Evolutionary conservation across 2,329 filamentous ascomycete species (phyloP).

Genomic region (Hymenoscyphus fraxineus): DNA sequence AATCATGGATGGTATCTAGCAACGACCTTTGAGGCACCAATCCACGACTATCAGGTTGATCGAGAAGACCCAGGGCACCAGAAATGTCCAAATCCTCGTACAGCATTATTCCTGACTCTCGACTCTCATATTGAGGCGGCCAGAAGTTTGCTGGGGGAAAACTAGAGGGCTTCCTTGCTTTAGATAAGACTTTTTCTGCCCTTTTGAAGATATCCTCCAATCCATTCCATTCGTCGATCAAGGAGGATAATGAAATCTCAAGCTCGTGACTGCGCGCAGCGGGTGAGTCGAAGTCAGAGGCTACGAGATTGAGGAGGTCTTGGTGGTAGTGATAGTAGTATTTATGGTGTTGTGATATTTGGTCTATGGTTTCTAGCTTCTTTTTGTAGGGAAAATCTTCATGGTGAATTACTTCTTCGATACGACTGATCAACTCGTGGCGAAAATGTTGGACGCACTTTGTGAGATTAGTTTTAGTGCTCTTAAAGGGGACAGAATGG

Average conservation of each 20-base stretch:
- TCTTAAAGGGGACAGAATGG: not conserved
- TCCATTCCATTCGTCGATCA: not conserved
- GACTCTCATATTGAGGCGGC: not conserved
- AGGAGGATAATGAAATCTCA: not conserved
- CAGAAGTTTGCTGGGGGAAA: not conserved
- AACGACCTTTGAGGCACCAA: not conserved
- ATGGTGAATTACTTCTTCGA: not conserved
- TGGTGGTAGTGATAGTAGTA: not conserved
- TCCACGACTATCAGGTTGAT: not conserved
- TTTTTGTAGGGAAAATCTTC: not conserved
- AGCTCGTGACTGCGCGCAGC: not conserved
- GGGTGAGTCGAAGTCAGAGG: not conserved
- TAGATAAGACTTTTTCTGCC: not conserved
- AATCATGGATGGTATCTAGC: conserved; percentile 5
- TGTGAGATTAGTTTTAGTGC: not conserved
- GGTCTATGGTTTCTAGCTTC: not conserved
- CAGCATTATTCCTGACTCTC: not conserved
- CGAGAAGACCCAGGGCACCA: not conserved
- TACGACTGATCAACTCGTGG: not conserved
- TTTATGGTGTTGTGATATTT: not conserved
- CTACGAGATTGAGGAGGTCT: not conserved
- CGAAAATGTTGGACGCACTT: not conserved
- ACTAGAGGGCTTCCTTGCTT: not conserved
- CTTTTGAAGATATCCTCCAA: not conserved
- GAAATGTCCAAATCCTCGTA: not conserved